These are phyloP conservation scores for Ceratobasidium sp. DNA, from an alignment of 1,284 basidiomycete species.

Conservation along the genomic window DNA sequence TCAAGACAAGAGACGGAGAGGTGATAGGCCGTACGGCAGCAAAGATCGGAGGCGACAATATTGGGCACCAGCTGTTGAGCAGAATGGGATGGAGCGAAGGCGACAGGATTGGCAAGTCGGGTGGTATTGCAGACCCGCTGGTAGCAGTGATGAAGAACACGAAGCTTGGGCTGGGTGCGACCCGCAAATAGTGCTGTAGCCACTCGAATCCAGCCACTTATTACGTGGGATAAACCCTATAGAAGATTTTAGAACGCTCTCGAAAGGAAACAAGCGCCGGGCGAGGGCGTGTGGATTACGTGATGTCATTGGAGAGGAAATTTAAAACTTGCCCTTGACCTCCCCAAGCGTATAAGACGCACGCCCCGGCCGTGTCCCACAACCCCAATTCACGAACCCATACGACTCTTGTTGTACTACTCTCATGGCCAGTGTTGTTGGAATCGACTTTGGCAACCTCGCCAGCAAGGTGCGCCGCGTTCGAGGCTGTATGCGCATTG, in stretches of 20 bases:
- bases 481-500: conserved; percentile 44
- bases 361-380: conserved; percentile 8
- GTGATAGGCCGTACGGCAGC: conserved; percentile 77
- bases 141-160: conserved; percentile 45
- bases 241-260: conserved; percentile 35
- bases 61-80: conserved; percentile 81
- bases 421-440: conserved; percentile 66
- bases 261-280: conserved; percentile 26
- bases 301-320: conserved; percentile 33
- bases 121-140: conserved; percentile 45
- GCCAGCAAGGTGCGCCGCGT: conserved; percentile 71
- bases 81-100: conserved; percentile 66
- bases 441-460: conserved; percentile 88
- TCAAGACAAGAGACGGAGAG: conserved; percentile 68
- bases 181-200: conserved; percentile 26
- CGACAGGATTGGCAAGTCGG: conserved; percentile 45
- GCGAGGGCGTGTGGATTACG: conserved; percentile 39
- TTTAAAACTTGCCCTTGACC: conserved; percentile 42
- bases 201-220: conserved; percentile 13
- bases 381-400: conserved; percentile 21
- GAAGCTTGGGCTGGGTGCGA: conserved; percentile 46
- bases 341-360: conserved; percentile 29
- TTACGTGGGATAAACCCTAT: conserved; percentile 12
- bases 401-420: conserved; percentile 9
- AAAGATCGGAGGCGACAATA: conserved; percentile 70